Evolutionary conservation across 140 eudicot species (phyloP), one percentile per base, ranked within the genome.

Genomic region (Artemisia princeps): DNA sequence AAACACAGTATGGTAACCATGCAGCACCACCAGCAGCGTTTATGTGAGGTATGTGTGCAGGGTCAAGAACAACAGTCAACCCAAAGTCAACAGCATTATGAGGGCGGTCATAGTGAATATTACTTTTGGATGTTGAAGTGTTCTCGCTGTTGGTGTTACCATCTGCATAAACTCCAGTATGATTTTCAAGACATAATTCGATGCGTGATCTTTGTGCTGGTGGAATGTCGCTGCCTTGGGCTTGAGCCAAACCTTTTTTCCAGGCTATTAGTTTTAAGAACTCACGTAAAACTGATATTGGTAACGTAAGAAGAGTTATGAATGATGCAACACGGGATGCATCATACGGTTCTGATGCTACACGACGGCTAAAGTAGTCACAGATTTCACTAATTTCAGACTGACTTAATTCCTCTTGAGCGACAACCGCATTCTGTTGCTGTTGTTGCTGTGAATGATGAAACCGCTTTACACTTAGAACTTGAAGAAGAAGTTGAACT

Each of bases 21-120:
- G 98, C 96, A 55, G 98, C 98, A 24, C 98, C 98, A 9, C 98
- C 98, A 15, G 96, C 96, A 13, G 98, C 96, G 44, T 88, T 92
- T 40, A 84, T 72, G 55, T 88, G 95, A 17, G 98, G 98, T 56
- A 88, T 84, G 64, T 81, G 94, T 6, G 92, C 79, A 26, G 95
- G 87, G 69, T 88, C 98, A 51, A 92, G 95, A 72, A 92, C 96
- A 10, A 92, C 96, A 0, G 98, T 92, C 77, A 92, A 73, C 30
- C 87, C 96, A 84, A 92, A 92, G 72, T 92, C 98, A 70, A 92
- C 98, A 1, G 89, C 83, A 46, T 83, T 92, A 62, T 84, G 95
- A 44, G 81, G 78, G 14, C 96, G 87, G 65, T 92, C 94, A 64
- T 92, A 86, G 24, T 88, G 96, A 62, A 92, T 86, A 63, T 88